These are phyloP conservation scores for Schizochytrium sp. DNA, from an alignment of 108 stramenopile species.

Conservation along the genomic window DNA sequence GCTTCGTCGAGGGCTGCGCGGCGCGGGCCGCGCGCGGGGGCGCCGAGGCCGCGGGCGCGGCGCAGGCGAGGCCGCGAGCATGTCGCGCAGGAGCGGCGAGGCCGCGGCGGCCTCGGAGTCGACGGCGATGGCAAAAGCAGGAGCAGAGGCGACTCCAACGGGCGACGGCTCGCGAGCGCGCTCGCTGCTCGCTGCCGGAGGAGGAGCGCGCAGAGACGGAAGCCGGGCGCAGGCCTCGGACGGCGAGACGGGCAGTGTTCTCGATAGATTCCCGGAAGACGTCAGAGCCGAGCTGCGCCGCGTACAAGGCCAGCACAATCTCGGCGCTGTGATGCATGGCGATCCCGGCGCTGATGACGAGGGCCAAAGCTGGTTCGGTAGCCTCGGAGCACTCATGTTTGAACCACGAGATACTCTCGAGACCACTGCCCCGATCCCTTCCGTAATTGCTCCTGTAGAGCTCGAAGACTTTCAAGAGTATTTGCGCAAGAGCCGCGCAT, in stretches of 20 bases:
- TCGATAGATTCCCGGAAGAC: neutral
- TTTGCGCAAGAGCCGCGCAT: neutral
- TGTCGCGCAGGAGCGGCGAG: too few species aligned
- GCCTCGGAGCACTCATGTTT: neutral
- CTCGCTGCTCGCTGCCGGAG: too few species aligned
- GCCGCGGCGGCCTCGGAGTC: too few species aligned
- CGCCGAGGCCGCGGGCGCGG: too few species aligned
- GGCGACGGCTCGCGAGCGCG: too few species aligned
- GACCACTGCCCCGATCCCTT: neutral
- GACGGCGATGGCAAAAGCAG: too few species aligned
- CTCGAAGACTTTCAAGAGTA: constrained; percentile 16
- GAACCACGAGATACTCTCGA: neutral
- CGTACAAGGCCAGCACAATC: neutral
- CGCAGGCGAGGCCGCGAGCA: too few species aligned
- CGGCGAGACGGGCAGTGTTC: neutral
- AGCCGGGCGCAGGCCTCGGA: too few species aligned
- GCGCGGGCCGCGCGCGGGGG: too few species aligned
- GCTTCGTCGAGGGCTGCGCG: too few species aligned
- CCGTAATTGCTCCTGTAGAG: neutral
- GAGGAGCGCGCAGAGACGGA: too few species aligned
- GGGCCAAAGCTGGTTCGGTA: neutral
- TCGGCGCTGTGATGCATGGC: neutral
- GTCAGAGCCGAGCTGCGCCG: neutral
- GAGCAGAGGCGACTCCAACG: too few species aligned
- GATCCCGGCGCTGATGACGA: neutral